Base-by-base conservation (phyloP, 108 stramenopile genomes). In the Cyclotella kingstonii region DNA sequence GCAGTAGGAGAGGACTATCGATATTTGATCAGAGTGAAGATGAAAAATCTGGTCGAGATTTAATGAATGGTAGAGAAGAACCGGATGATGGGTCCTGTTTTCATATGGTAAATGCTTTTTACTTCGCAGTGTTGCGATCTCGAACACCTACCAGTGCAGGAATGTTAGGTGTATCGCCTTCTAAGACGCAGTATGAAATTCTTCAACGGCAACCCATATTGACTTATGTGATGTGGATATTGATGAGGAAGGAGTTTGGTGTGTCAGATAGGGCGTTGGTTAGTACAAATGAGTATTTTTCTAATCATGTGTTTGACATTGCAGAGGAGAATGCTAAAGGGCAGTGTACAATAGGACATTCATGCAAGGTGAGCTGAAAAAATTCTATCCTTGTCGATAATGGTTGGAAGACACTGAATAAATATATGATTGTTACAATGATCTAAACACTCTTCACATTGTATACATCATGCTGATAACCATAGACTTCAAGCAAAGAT, bases 101-200 rank as follows among this genome's bases (percentile, higher is more conserved):
- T 48, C 73, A 70, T 30, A 70, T 75, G 68, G 56, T 70, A 0
- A 55, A 63, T 42, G 42, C 47, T 30, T 60, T 40, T 6, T 61
- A 43, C 22, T 54, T 65, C 11, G 54, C 79, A 7, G 82, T 85
- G 7, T 15, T 91, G 9, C 85, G 87, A 45, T 80, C 86, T 15
- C 84, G 90, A 40, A 85, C 90, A 18, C 70, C 81, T 19, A 91
- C 90, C 18, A 85, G 84, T 54, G 85, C 90, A 9, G 90, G 90
- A 5, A 91, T 91, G 90, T 61, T 65, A n/a, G 62, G 83, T 29
- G 64, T 91, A 12, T 21, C 66, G n/a, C 66, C 68, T 5, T 43
- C 54, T 46, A 34, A 46, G 8, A 73, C 29, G 17, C 66, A 74
- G 30, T 35, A 64, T 8, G 19, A 43, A 11, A 45, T 45, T n/a